These are phyloP conservation scores for Sporothrix sp. DNA, from an alignment of 2,329 filamentous ascomycete species.

Conservation along the genomic window DNA sequence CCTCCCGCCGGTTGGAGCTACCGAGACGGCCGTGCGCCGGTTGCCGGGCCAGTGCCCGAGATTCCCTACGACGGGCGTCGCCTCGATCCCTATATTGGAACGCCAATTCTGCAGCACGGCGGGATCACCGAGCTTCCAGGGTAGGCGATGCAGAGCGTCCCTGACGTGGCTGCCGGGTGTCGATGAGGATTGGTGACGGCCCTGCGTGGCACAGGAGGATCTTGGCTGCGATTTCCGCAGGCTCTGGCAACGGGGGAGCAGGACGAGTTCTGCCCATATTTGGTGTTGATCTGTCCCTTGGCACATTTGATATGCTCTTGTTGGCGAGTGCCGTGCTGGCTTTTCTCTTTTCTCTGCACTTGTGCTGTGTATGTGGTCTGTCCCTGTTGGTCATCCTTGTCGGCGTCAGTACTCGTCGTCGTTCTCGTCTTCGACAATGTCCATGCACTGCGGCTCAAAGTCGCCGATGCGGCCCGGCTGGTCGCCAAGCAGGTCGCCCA, in stretches of 20 bases:
- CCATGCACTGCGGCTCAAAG: neutral
- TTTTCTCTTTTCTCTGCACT: too few species aligned
- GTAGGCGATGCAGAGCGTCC: constrained; percentile 9
- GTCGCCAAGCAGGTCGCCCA: constrained; percentile 57
- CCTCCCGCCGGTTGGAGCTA: constrained; percentile 4
- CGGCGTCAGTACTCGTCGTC: constrained; percentile 5
- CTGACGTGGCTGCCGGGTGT: too few species aligned
- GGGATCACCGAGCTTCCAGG: constrained; percentile 15
- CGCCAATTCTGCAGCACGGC: constrained; percentile 10
- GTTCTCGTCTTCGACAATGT: neutral
- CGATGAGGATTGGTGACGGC: neutral
- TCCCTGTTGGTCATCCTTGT: too few species aligned
- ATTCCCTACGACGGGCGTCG: constrained; percentile 19
- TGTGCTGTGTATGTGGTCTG: too few species aligned
- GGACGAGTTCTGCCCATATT: neutral
- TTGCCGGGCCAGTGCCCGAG: constrained; percentile 8
- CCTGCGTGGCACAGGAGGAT: too few species aligned
- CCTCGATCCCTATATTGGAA: constrained; percentile 13
- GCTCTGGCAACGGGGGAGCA: too few species aligned
- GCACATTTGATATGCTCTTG: too few species aligned
- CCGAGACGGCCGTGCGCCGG: neutral
- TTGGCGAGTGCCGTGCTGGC: too few species aligned
- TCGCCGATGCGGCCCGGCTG: constrained; percentile 14
- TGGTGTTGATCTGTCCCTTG: neutral
- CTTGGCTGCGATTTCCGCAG: too few species aligned